Evolutionary conservation across 2,329 filamentous ascomycete species (phyloP), one percentile per base, ranked within the genome.

Genomic region (Colletotrichum melonis): DNA sequence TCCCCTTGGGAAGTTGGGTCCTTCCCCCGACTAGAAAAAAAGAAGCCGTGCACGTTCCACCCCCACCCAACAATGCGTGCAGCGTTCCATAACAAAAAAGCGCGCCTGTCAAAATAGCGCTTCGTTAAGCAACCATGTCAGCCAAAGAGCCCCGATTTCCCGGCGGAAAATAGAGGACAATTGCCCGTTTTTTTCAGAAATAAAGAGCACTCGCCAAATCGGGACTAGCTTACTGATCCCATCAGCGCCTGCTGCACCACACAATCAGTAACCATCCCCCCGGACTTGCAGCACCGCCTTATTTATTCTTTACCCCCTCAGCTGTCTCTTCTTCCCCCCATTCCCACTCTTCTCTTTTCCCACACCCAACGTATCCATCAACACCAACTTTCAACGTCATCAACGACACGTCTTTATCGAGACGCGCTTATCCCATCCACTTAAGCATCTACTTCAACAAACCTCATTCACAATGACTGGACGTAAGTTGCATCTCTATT

Each of bases 401-500:
- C 63, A 58, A 80, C 76, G 74, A 76, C 57, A 75, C 59, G 69
- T 63, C 64, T 42, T 42, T 16, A 58, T 28, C 19, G 8, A 71
- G 63, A 72, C 68, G 64, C 69, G 67, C 62, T 26, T 64, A 63
- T 62, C 30, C 38, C 49, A 67, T 72, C 67, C 71, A 74, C 57
- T 55, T 30, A 62, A 35, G 26, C 76, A 80, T 81, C 77, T 76
- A 79, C 81, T 81, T 78, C 77, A 74, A 79, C 77, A 75, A 77
- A 77, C 80, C 75, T 78, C 78, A 79, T 80, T 83, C 89, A 92
- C 85, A 75, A 93, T 92, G 91, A 92, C 91, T 91, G 91, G 91
- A 91, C 91, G 91, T 92, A 89, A 91, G 91, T 91, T 62, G 42
- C 26, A 38, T 73, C 72, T 76, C 64, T 74, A 62, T 52, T 76